Conservation (phyloP, 805 yeast species). For the Candida corydali region DNA sequence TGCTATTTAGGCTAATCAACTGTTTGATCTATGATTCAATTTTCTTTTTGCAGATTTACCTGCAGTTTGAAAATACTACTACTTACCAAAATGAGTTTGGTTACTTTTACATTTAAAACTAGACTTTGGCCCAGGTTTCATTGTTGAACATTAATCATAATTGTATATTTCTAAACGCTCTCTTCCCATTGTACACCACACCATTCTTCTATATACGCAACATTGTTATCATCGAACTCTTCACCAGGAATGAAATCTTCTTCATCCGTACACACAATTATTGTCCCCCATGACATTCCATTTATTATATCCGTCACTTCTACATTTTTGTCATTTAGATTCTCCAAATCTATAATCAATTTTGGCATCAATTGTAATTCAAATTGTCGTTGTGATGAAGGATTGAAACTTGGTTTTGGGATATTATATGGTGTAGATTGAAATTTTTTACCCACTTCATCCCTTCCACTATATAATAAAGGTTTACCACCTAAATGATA, state of each 20-base stretch:
- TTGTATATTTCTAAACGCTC: conserved; percentile 14
- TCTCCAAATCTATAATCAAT: conserved; percentile 78
- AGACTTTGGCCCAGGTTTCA: too few species aligned
- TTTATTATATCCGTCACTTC: conserved; percentile 41
- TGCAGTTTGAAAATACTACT: too few species aligned
- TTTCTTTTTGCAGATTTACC: too few species aligned
- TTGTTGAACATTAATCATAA: too few species aligned
- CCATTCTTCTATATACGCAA: conserved; percentile 80
- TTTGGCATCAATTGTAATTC: conserved; percentile 96
- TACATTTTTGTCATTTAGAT: conserved; percentile 21
- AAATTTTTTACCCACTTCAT: conserved; percentile 43
- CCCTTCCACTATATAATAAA: conserved; percentile 64
- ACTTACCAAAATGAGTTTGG: too few species aligned
- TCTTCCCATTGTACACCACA: conserved; percentile 86
- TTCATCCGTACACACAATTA: conserved; percentile 72
- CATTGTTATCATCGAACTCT: conserved; percentile 52
- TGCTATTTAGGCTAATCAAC: too few species aligned
- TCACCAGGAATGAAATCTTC: conserved; percentile 56
- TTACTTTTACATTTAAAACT: too few species aligned
- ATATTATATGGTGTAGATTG: conserved; percentile 22
- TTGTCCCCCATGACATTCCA: conserved; percentile 99
- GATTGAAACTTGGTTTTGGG: conserved; percentile 61
- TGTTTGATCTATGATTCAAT: too few species aligned
- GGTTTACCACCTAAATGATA: conserved; percentile 81
- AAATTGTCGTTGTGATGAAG: conserved; percentile 56